A percentile compares a stretch with the other conserved stretches of the same genome.
Evolutionary conservation across 768 basidiomycete species (phyloP).

Genomic region (Suillus subaureus): DNA sequence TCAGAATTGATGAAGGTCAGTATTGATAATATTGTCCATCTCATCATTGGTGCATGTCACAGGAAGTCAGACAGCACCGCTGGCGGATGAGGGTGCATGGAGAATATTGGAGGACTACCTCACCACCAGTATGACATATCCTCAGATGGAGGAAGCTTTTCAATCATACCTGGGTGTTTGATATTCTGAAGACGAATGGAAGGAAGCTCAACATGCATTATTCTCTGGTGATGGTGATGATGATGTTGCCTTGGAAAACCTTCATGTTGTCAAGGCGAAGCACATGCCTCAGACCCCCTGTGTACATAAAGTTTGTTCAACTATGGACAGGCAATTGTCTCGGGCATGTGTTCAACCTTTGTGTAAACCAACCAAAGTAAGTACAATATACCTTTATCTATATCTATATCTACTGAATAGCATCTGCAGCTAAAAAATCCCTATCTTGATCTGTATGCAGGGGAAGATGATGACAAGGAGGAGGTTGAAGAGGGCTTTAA

Average conservation of each 20-base stretch:
- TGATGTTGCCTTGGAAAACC: not conserved
- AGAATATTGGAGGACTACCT: not conserved
- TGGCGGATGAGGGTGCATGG: slow-evolving; percentile 1
- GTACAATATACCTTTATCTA: not conserved
- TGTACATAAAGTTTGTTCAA: not conserved
- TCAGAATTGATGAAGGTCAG: not conserved
- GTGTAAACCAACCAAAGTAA: not conserved
- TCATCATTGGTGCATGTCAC: not conserved
- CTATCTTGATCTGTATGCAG: not conserved
- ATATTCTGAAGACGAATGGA: not conserved
- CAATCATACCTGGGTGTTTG: not conserved
- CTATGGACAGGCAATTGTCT: not conserved
- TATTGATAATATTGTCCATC: not conserved
- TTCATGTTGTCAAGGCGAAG: not conserved
- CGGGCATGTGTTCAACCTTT: not conserved
- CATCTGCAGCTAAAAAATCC: not conserved
- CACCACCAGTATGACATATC: not conserved
- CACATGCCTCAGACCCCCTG: not conserved
- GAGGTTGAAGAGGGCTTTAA: not conserved
- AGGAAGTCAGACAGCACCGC: not conserved
- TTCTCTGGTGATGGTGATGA: not conserved
- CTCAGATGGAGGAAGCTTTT: not conserved
- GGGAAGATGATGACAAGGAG: not conserved
- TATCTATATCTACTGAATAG: not conserved
- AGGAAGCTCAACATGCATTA: not conserved